Evolutionary conservation across 179 eudicot genomes (phyloP).

Genomic region (Beta macrorhiza): DNA sequence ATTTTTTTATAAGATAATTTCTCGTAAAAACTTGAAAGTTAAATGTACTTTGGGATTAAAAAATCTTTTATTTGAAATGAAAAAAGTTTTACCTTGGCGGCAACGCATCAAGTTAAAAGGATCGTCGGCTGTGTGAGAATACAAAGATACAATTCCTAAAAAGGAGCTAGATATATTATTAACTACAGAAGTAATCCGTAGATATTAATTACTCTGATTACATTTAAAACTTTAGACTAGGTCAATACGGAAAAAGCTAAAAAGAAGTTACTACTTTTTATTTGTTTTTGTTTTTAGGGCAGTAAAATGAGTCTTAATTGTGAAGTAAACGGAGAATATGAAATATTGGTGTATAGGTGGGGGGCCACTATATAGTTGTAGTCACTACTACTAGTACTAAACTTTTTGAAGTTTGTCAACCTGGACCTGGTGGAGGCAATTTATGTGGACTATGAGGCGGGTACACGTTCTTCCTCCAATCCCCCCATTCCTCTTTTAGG

Average conservation of each 20-base stretch:
- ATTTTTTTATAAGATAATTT: no score
- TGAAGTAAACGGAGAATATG: slow-evolving; percentile 8
- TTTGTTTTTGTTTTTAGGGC: neutral
- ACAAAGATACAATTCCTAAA: no score
- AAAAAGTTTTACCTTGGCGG: neutral
- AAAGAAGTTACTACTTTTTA: neutral
- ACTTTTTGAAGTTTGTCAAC: neutral
- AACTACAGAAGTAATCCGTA: neutral
- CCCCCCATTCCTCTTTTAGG: neutral
- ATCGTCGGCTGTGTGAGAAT: neutral
- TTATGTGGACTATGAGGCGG: slow-evolving; percentile 12
- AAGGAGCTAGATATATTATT: no score
- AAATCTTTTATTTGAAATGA: no score
- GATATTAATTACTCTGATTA: neutral
- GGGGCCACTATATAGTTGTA: neutral
- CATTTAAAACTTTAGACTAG: neutral
- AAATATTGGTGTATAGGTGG: neutral
- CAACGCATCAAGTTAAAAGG: neutral
- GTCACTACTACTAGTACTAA: no score
- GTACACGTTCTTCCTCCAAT: slow-evolving; percentile 27
- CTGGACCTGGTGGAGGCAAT: neutral
- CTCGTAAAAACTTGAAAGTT: no score
- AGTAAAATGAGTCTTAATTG: slow-evolving; percentile 8
- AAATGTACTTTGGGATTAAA: no score
- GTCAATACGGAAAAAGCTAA: neutral